phyloP scores from a whole-genome alignment of 2,329 filamentous ascomycete species.

The Zasmidium citrigriseum region DNA sequence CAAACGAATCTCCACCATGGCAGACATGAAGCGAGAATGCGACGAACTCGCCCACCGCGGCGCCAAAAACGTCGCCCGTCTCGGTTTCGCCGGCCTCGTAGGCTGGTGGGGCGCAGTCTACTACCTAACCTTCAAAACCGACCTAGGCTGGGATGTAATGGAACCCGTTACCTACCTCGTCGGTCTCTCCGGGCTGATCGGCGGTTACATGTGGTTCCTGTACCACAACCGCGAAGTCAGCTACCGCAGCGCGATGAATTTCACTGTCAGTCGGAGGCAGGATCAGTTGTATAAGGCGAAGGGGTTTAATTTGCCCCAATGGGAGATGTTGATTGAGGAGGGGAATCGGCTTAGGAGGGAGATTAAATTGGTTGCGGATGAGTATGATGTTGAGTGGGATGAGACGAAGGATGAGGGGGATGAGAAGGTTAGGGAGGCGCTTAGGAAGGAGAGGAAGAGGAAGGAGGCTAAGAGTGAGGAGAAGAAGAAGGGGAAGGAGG shows the following conservation, averaged over 20 bases:
- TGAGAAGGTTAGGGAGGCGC: constrained; percentile 32
- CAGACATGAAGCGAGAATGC: constrained; percentile 77
- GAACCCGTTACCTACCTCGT: constrained; percentile 89
- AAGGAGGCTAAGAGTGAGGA: constrained; percentile 21
- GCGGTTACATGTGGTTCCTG: constrained; percentile 89
- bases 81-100: constrained; percentile 71
- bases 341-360: constrained; percentile 76
- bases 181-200: constrained; percentile 81
- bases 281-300: constrained; percentile 71
- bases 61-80: constrained; percentile 77
- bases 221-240: constrained; percentile 86
- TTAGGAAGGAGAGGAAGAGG: constrained; percentile 59
- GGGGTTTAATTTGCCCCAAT: constrained; percentile 73
- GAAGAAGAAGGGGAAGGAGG: constrained; percentile 44
- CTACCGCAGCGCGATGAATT: constrained; percentile 82
- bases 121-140: constrained; percentile 65
- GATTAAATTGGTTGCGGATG: constrained; percentile 75
- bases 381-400: constrained; percentile 83
- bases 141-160: constrained; percentile 86
- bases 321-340: constrained; percentile 78
- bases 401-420: constrained; percentile 34
- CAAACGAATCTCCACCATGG: constrained; percentile 66
- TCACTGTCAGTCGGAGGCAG: constrained; percentile 80
- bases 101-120: constrained; percentile 85
- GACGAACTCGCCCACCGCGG: constrained; percentile 74